Conservation (phyloP, 331 rosid genomes). For the Dryas integrifolia region DNA sequence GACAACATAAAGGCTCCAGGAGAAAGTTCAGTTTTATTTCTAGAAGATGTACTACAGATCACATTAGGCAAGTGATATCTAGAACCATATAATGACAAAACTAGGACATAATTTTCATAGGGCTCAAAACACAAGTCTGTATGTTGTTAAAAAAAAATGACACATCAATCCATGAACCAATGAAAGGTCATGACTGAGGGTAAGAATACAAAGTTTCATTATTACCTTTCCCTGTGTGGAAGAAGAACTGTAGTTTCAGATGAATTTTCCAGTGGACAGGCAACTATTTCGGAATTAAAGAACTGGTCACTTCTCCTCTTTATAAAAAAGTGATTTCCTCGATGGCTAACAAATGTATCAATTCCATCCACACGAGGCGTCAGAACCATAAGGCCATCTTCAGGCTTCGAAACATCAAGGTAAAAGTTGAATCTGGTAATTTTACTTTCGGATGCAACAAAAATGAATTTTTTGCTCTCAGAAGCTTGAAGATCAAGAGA, state of each 20-base stretch:
- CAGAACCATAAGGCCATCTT: constrained; percentile 63
- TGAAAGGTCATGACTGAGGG: not conserved
- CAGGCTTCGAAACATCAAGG: constrained; percentile 74
- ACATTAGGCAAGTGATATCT: not conserved
- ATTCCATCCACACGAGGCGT: constrained; percentile 78
- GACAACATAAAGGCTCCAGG: not conserved
- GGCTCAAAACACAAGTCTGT: not conserved
- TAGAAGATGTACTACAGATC: not conserved
- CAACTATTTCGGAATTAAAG: constrained; percentile 83
- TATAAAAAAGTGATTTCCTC: constrained; percentile 80
- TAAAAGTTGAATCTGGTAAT: constrained; percentile 82
- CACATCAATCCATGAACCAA: not conserved
- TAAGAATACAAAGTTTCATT: not conserved
- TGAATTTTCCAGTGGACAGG: constrained; percentile 62
- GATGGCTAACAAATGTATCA: constrained; percentile 74
- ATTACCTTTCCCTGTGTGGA: constrained; percentile 88
- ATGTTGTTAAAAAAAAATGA: not conserved
- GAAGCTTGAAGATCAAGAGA: constrained; percentile 71
- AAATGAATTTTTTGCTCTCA: constrained; percentile 80
- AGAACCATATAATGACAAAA: not conserved
- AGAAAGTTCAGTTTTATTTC: not conserved
- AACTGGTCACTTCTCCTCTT: constrained; percentile 65
- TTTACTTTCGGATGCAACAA: constrained; percentile 82
- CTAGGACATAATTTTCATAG: not conserved
- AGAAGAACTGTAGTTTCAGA: constrained; percentile 61